Base-by-base conservation (phyloP, 768 basidiomycete species). In the Crepidotus variabilis region DNA sequence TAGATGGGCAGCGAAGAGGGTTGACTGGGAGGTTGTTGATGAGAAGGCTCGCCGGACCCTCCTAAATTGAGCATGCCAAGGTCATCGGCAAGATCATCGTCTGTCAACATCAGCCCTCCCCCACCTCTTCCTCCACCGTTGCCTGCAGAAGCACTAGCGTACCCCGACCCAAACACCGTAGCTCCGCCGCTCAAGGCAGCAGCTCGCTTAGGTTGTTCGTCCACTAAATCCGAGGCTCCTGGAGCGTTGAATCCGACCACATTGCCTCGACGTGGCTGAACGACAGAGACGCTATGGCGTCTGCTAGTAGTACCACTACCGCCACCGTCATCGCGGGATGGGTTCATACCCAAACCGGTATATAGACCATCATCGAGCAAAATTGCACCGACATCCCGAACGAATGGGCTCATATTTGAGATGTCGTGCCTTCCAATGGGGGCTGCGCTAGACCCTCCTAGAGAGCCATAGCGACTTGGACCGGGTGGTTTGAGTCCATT, bases 381-480 rank as follows among this genome's bases (percentile, higher is more conserved):
- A 55, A 92, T 90, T 69, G 88, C 84, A 6, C 83, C 84, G 16
- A 93, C 87, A 67, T 94, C 90, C 21, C 91, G 76, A n/a, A 90
- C 82, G 67, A 94, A 93, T 0, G 91, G 92, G 60, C 83, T 86
- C 81, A 90, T 88, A 67, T 92, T 93, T 28, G 89, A 88, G 43
- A 82, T 70, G 69, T 92, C 79, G 52, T 66, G 62, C 58, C 71
- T 76, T 65, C 72, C 74, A 57, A 76, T 72, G 59, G 74, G 69
- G 59, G 72, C 70, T 60, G 75, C 72, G 60, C 79, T 76, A 72
- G 79, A 78, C 57, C 79, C 75, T 63, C 83, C 83, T 63, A 83
- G 78, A 54, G 78, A 81, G 57, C 80, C 85, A 64, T 86, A 87
- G 71, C 86, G 85, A 76, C 83, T 85, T 54, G 62, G 61, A 58